Base-by-base conservation (phyloP, 495 filamentous ascomycete species). In the Extremus antarcticus region DNA sequence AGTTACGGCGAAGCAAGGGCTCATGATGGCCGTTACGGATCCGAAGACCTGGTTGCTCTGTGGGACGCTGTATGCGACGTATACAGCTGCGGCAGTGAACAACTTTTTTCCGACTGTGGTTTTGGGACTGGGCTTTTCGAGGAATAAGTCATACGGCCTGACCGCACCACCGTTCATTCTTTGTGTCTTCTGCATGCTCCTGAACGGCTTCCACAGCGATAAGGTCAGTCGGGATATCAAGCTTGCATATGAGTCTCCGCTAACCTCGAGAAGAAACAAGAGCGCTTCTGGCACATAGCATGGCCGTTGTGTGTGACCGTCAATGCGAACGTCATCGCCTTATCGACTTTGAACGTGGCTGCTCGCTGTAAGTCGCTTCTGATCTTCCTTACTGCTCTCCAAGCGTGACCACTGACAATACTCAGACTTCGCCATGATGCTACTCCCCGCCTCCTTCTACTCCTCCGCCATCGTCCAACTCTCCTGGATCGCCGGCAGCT, bases 101-200 rank as follows among this genome's bases (percentile, higher is more conserved):
- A 57, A 92, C 67, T 92, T 92, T 77, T 91, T 94, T 72, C 88
- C 88, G 0, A 85, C 87, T 15, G 85, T 94, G 21, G 87, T 92
- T 29, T 73, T 76, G 40, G 90, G 87, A 1, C 73, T 94, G 4
- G 76, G 81, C 8, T 88, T 82, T 63, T 70, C 65, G 58, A 77
- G 78, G n/a, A 81, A 88, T 58, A 64, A 74, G 19, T 83, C 88
- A 0, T 79, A 92, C 10, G 78, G 89, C 2, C 77, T 94, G 24
- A 90, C 86, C 3, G 84, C 81, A 20, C 88, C 88, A 0, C 74
- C 70, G 17, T 69, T 68, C 56, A 38, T 71, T 4, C 74, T 92
- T 15, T 78, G 77, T 39, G 82, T 90, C 20, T 76, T 88, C 32
- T 80, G 76, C 16, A 80, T 85, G 29, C 85, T 85, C 63, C 52